Conservation (phyloP, 2,329 filamentous ascomycete species). For the Hypoxylon rubiginosum region DNA sequence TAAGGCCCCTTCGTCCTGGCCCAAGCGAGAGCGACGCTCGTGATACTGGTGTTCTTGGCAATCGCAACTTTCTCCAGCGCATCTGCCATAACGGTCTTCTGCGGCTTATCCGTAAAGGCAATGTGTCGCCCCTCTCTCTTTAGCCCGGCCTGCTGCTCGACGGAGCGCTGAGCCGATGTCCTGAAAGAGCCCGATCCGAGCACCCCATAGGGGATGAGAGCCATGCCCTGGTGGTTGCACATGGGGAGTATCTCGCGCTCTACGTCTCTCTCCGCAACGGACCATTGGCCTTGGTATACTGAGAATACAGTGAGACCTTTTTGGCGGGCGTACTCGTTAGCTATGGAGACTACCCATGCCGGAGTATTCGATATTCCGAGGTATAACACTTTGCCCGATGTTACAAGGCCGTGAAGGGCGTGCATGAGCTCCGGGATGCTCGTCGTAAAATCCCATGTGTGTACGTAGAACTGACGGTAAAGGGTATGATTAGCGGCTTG, state of each 20-base stretch:
- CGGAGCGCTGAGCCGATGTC: constrained; percentile 34
- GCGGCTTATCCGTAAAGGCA: constrained; percentile 56
- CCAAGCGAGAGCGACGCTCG: constrained; percentile 68
- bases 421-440: constrained; percentile 60
- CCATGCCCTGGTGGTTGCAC: constrained; percentile 61
- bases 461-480: constrained; percentile 53
- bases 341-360: constrained; percentile 57
- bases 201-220: constrained; percentile 69
- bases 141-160: background rate
- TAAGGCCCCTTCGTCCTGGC: constrained; percentile 61
- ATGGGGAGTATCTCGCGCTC: constrained; percentile 61
- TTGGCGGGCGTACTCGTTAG: constrained; percentile 56
- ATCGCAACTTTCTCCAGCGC: constrained; percentile 71
- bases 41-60: constrained; percentile 67
- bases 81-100: constrained; percentile 66
- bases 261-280: constrained; percentile 52
- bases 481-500: background rate
- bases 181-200: constrained; percentile 65
- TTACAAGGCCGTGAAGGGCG: constrained; percentile 57
- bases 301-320: constrained; percentile 55
- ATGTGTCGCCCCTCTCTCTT: constrained; percentile 56
- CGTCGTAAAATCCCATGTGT: constrained; percentile 61
- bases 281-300: constrained; percentile 59
- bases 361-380: constrained; percentile 58
- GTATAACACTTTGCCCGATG: constrained; percentile 59